A percentile compares a stretch with the other conserved stretches of the same genome.
phyloP scores from a whole-genome alignment of 306 rosid genomes.

The Morella rubra region DNA sequence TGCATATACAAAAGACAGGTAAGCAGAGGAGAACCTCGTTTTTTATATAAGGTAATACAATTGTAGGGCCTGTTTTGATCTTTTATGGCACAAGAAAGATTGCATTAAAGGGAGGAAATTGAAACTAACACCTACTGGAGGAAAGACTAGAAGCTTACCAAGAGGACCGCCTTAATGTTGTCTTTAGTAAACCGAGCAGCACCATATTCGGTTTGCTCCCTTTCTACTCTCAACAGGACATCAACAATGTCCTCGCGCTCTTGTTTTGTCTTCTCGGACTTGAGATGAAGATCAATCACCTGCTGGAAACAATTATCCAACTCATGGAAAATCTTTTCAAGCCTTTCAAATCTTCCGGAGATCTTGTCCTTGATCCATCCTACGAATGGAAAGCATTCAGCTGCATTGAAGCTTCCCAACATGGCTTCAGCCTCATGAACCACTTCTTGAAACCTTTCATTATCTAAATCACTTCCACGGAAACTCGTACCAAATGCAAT shows the following conservation, averaged over 20 bases:
- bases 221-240: constrained; percentile 37
- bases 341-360: constrained; percentile 24
- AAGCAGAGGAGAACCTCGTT: neutral
- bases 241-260: constrained; percentile 42
- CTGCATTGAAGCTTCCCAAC: constrained; percentile 35
- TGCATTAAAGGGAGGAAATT: neutral
- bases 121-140: neutral
- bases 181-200: constrained; percentile 5
- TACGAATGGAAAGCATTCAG: constrained; percentile 36
- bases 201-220: constrained; percentile 23
- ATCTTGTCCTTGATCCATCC: constrained; percentile 38
- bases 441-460: constrained; percentile 11
- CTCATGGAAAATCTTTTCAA: constrained; percentile 27
- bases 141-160: constrained; percentile 22
- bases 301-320: constrained; percentile 36
- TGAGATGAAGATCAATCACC: constrained; percentile 44
- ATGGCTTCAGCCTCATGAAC: constrained; percentile 9
- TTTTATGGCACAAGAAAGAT: neutral
- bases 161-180: constrained; percentile 39
- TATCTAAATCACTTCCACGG: neutral
- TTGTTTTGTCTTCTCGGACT: neutral
- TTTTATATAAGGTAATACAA: too few relatives aligned
- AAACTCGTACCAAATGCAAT: constrained; percentile 29
- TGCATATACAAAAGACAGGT: neutral
- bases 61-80: neutral